Base-by-base conservation (phyloP, 441 rosid genomes). In the Jatropha multifida region DNA sequence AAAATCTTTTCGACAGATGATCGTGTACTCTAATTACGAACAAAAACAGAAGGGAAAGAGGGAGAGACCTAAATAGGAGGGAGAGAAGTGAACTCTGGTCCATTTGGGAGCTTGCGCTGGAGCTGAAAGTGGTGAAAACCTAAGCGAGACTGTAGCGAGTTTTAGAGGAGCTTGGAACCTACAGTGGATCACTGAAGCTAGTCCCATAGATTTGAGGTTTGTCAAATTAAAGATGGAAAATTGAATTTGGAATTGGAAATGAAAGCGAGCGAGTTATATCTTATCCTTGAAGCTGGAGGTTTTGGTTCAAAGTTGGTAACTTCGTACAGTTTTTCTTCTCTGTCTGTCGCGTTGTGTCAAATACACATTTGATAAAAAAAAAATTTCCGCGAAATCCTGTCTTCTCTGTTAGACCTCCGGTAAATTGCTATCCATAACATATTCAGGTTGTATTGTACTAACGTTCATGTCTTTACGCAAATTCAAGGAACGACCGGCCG, bases 141-240 rank as follows among this genome's bases (percentile, higher is more conserved):
- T 80, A 14, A 80, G 49, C 54, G 83, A 73, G 66, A 81, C 40
- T 18, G 80, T 78, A 80, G 81, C 81, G 79, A 80, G 68, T 44
- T 77, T 84, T 44, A 77, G 83, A 61, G 90, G 87, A 79, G 84
- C 65, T 71, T 83, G 86, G 73, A 83, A 44, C 69, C 85, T 74
- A 78, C 73, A 80, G 79, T 86, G 89, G 82, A 90, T 72, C 46
- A 86, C 90, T 17, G 95, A 89, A 86, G 98, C 84, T 64, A 89
- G 77, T 67, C 88, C 84, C 97, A 90, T 88, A 61, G 41, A 4
- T 20, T 42, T 23, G 38, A n/a, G 27, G 9, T 56, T 23, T 59
- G 15, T 26, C 0, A n/a, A 54, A 12, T 0, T 7, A 4, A 7
- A 56, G 6, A n/a, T 62, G 6, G 18, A 20, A 52, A 54, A 48